Evolutionary conservation across 306 rosid genomes (phyloP).

Genomic region (Castanea sativa): DNA sequence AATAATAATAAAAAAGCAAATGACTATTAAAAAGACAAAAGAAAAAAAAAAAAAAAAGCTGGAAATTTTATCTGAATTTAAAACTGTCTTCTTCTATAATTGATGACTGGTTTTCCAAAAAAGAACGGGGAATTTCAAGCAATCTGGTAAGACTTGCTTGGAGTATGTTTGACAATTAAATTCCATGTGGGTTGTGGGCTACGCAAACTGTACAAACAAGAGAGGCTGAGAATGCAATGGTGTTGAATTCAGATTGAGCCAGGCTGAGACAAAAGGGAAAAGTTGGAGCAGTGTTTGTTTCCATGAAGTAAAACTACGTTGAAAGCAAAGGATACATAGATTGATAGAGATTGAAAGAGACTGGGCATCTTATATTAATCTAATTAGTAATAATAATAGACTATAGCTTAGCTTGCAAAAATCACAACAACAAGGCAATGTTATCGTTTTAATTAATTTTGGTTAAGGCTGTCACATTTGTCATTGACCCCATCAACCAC

Average conservation of each 20-base stretch:
- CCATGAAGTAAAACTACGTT: slow-evolving; percentile 20
- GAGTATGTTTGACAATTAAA: background rate
- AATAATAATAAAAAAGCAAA: slow-evolving; percentile 3
- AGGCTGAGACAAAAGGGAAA: background rate
- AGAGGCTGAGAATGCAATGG: background rate
- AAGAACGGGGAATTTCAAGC: background rate
- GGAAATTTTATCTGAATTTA: background rate
- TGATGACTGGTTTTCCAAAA: too few species aligned
- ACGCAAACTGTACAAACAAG: background rate
- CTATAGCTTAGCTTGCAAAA: slow-evolving; percentile 79
- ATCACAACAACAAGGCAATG: slow-evolving; percentile 40
- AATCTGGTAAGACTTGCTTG: too few species aligned
- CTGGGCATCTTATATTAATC: slow-evolving; percentile 49
- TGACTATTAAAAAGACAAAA: background rate
- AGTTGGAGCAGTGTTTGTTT: background rate
- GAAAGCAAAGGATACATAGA: slow-evolving; percentile 54
- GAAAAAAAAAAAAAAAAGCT: background rate
- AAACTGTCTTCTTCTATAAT: background rate
- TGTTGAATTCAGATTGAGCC: background rate
- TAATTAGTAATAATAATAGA: slow-evolving; percentile 18
- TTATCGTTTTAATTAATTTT: slow-evolving; percentile 33
- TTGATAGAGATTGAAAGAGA: slow-evolving; percentile 61
- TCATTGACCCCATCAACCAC: slow-evolving; percentile 51
- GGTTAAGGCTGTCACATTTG: slow-evolving; percentile 37
- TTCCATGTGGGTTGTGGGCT: background rate